Evolutionary conservation across 306 rosid species (phyloP), one percentile per base, ranked within the genome.

Genomic region (Lathyrus tuberosus): DNA sequence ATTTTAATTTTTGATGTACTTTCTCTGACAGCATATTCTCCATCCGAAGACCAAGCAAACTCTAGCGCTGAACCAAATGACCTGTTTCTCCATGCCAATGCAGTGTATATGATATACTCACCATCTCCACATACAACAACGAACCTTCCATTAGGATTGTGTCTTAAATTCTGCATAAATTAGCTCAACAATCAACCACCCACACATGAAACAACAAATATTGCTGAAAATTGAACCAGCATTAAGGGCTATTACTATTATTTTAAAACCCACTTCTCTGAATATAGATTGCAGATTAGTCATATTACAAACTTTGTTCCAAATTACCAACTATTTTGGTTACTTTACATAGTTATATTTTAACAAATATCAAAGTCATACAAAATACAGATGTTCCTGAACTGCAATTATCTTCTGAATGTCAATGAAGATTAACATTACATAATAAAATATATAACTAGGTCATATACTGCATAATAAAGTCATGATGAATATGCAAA

Each of bases 121-220:
- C 96, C 98, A 87, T 92, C 98, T 76, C 98, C 98, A 70, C 98
- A 92, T 62, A 92, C 98, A 80, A 92, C 98, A 52, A 93, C 98
- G 79, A 93, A 93, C 81, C 98, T 90, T 83, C 98, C 98, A 73
- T 86, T 93, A 67, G 98, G 96, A 71, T 93, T 93, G 91, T 93
- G 96, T 80, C 75, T 90, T 71, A 93, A 82, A 80, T 82, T 93
- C 98, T 93, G 89, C 68, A 77, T 26, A 81, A 37, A 66, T 35
- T 61, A 47, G 42, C 42, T 62, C 44, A 72, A 11, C 71, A 52
- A 59, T 72, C 61, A 53, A 37, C 56, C 79, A 26, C 43, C 62
- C 65, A 14, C 28, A 60, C 14, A 52, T 51, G 49, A 71, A 63
- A 74, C 41, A 83, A 49, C 47, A 76, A 44, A 16, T 15, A 43